Percentiles rank a stretch among this genome's conserved stretches.
Evolutionary conservation across 202 grass and related monocot species (phyloP).

Genomic region (Elaeis oleifera): DNA sequence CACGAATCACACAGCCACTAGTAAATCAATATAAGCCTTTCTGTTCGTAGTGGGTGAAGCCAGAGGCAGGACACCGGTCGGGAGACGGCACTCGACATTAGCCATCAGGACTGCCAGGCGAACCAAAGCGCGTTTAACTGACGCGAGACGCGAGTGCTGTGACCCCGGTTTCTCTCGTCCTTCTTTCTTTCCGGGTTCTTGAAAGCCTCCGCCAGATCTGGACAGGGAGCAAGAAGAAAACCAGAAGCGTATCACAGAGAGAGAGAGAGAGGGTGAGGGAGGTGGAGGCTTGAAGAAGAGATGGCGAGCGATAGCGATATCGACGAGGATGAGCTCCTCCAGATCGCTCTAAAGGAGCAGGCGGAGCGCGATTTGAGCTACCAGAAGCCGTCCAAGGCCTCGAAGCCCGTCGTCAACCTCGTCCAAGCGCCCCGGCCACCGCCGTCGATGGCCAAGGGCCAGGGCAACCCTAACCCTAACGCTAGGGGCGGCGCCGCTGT

Average conservation of each 20-base stretch:
- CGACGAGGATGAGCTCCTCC: slow-evolving; percentile 98
- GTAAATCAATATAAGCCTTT: too few relatives aligned
- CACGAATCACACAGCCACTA: too few relatives aligned
- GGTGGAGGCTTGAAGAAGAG: slow-evolving; percentile 9
- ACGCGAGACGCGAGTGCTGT: neutral
- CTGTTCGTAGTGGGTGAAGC: too few relatives aligned
- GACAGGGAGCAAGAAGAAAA: neutral
- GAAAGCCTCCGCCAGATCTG: neutral
- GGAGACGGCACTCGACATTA: too few relatives aligned
- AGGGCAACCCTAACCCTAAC: slow-evolving; percentile 25
- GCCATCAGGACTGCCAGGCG: too few relatives aligned
- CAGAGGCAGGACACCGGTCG: too few relatives aligned
- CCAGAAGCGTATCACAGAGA: neutral
- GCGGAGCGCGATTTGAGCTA: slow-evolving; percentile 86
- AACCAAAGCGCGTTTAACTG: too few relatives aligned
- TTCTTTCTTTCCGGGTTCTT: neutral
- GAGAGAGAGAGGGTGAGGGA: neutral
- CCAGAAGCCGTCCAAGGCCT: slow-evolving; percentile 51
- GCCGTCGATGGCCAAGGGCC: slow-evolving; percentile 6
- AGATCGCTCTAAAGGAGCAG: slow-evolving; percentile 95
- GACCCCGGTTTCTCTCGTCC: neutral
- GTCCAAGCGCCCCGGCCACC: slow-evolving; percentile 49
- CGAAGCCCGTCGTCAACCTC: slow-evolving; percentile 93
- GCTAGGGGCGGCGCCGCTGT: slow-evolving; percentile 10
- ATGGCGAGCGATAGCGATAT: slow-evolving; percentile 94